Percentiles rank a stretch among this genome's conserved stretches.
Evolutionary conservation across 768 basidiomycete genomes (phyloP).

Genomic region (Podaxis sp.): DNA sequence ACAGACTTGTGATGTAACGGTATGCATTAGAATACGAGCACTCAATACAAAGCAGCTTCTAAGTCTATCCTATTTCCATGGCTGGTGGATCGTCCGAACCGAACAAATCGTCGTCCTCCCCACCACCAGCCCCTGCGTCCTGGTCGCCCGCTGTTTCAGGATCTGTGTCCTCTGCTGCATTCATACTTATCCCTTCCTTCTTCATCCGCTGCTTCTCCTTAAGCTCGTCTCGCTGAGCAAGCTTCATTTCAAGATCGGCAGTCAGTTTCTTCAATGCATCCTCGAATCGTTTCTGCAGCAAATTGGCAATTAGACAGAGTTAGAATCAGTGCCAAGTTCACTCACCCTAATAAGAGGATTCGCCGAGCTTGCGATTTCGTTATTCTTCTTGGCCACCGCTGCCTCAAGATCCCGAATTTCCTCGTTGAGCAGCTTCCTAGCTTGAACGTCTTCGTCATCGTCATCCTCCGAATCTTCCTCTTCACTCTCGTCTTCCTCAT

Average conservation of each 20-base stretch:
- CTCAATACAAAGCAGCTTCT: neutral
- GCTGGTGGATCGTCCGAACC: slow-evolving; percentile 49
- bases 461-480: slow-evolving; percentile 82
- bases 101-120: slow-evolving; percentile 42
- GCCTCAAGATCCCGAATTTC: slow-evolving; percentile 89
- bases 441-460: slow-evolving; percentile 78
- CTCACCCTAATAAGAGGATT: slow-evolving; percentile 85
- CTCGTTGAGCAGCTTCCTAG: slow-evolving; percentile 78
- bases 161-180: slow-evolving; percentile 38
- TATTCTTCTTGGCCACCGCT: slow-evolving; percentile 82
- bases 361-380: slow-evolving; percentile 77
- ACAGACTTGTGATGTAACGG: slow-evolving; percentile 24
- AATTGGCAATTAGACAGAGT: slow-evolving; percentile 2
- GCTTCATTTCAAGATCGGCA: slow-evolving; percentile 84
- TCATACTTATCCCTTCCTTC: slow-evolving; percentile 61
- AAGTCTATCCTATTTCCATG: slow-evolving; percentile 24
- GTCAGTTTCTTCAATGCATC: slow-evolving; percentile 88
- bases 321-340: slow-evolving; percentile 1
- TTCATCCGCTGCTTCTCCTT: slow-evolving; percentile 70
- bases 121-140: slow-evolving; percentile 31
- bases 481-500: slow-evolving; percentile 68
- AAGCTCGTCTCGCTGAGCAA: slow-evolving; percentile 75
- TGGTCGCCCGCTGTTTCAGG: slow-evolving; percentile 33
- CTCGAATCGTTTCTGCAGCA: slow-evolving; percentile 81
- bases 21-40: neutral